Evolutionary conservation across 169 alveolate genomes (phyloP), one percentile per base, ranked within the genome.

Genomic region (Plasmodium falciparum): DNA sequence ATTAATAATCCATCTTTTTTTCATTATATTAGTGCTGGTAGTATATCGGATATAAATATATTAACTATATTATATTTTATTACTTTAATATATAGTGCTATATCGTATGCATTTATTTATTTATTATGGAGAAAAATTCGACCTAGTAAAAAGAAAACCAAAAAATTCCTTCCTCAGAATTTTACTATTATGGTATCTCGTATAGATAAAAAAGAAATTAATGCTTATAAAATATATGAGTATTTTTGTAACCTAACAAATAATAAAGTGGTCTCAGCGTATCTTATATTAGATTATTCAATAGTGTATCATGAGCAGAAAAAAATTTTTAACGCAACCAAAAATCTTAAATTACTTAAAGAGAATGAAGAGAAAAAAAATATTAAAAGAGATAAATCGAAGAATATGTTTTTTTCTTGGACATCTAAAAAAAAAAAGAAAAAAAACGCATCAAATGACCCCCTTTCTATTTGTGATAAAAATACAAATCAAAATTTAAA

Each of bases 1-100:
- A 43, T 83, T 9, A 83, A 70, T 6, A 83, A 83, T 49, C 91
- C 91, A 2, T 83, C 91, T 0, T 70, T 83, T 61, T 83, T 83
- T 49, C 58, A 83, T 72, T 83, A 83, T 62, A 83, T 83, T 20
- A 83, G 91, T 83, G 91, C 91, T 26, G 91, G 91, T 29, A 83
- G 83, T 8, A 83, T 83, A 20, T 83, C 91, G 0, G 91, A 83
- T 47, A 83, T 70, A 15, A 83, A 83, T 24, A 70, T 83, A 2
- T 26, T 83, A 8, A 70, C 91, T 1, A 83, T 83, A 54, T 59
- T 83, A 8, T 83, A 63, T 70, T 69, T 83, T 50, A 83, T 83
- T 43, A 83, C 91, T 0, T 29, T 83, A 39, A 83, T 83, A 33
- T 83, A 83, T 83, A 83, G 91, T 83, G 91, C 91, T 15, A 83